Base-by-base conservation (phyloP, 2,329 filamentous ascomycete genomes). In the Botrytis fragariae region DNA sequence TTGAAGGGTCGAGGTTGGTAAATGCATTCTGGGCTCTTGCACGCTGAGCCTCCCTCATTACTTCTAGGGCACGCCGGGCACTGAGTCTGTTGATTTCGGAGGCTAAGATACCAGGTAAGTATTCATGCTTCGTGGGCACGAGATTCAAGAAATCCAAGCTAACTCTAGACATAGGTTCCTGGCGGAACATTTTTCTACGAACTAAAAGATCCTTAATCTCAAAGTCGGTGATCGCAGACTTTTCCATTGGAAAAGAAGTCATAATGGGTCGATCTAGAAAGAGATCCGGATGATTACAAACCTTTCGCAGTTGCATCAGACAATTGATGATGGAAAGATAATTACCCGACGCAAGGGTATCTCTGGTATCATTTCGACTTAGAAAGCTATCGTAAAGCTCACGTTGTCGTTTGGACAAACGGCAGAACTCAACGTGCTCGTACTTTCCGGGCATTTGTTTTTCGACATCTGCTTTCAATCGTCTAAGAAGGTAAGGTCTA, bases 381-480 rank as follows among this genome's bases (percentile, higher is more conserved):
- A 99, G 90, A 82, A 98, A 99, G 1, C 95, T 95, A 83, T 99
- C 96, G 79, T 99, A 99, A 14, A 99, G 85, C 82, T 97, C 96
- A 61, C 96, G 90, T 81, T 99, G 96, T 37, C 96, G 91, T 82
- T 98, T 98, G 10, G 95, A 98, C 7, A 99, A 86, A 62, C 95
- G 92, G 82, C 96, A 99, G 79, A 97, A 95, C 76, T 98, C 93
- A 32, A 99, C 94, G 80, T 98, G 95, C 82, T 99, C 97, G 80
- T 97, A 97, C 82, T 99, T 99, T 75, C 90, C 95, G 0, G 97
- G 96, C 93, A 99, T 97, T 81, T 99, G 96, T 84, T 98, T 98
- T 84, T 99, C 97, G 9, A 99, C 96, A 80, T 99, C 96, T 62
- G 94, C 93, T 83, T 99, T 99, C 73, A 99, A 85, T 72, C 96